A percentile compares a stretch with the other conserved stretches of the same genome.
Evolutionary conservation across 768 basidiomycete genomes (phyloP).

Genomic region (Strobilomyces dryophilus): DNA sequence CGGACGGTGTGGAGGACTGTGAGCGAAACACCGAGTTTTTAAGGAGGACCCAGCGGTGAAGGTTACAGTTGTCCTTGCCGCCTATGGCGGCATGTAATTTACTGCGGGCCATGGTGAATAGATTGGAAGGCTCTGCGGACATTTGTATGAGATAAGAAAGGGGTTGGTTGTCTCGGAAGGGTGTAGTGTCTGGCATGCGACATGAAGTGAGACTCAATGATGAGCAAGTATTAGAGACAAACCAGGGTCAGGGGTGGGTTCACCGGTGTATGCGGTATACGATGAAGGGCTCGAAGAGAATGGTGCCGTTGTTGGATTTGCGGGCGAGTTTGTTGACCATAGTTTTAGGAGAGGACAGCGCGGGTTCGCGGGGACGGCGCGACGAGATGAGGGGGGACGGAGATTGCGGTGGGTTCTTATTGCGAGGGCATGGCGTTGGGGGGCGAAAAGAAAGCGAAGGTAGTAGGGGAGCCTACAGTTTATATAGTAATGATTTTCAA

Average conservation of each 20-base stretch:
- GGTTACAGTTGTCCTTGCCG: slow-evolving; percentile 63
- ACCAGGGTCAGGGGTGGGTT: slow-evolving; percentile 23
- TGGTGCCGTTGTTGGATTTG: slow-evolving; percentile 80
- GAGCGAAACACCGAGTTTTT: slow-evolving; percentile 76
- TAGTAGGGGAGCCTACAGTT: slow-evolving; percentile 25
- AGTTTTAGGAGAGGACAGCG: slow-evolving; percentile 38
- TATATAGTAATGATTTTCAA: slow-evolving; percentile 43
- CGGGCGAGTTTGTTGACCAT: slow-evolving; percentile 86
- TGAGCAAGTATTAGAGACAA: slow-evolving; percentile 2
- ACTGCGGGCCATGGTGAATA: slow-evolving; percentile 64
- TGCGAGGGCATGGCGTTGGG: slow-evolving; percentile 39
- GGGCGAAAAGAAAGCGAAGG: slow-evolving; percentile 21
- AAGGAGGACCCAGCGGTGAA: slow-evolving; percentile 84
- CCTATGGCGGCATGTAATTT: slow-evolving; percentile 67
- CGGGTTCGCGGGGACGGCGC: slow-evolving; percentile 23
- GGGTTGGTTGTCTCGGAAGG: slow-evolving; percentile 4
- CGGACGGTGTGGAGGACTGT: slow-evolving; percentile 37
- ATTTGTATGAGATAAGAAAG: slow-evolving; percentile 31
- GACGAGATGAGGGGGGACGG: slow-evolving; percentile 10
- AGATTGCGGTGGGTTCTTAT: slow-evolving; percentile 13
- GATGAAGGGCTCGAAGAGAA: slow-evolving; percentile 83
- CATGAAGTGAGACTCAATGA: neutral
- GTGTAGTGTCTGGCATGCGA: slow-evolving; percentile 19
- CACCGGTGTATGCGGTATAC: slow-evolving; percentile 80
- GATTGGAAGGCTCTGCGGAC: slow-evolving; percentile 44